Base-by-base conservation (phyloP, 192 early-diverging fungal species). In the Backusella tuberculispora region DNA sequence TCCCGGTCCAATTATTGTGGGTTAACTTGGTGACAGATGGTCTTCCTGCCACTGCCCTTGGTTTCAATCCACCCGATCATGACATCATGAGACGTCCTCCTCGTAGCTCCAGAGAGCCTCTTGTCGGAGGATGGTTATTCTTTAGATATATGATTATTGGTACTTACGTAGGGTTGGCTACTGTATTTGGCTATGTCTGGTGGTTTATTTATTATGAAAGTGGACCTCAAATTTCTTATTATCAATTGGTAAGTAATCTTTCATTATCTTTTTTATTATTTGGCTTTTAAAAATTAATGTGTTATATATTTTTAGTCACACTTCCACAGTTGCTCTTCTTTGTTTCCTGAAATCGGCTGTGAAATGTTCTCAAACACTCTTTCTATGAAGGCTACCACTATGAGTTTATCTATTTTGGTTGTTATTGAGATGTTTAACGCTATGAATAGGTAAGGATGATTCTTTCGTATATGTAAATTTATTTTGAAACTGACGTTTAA, bases 371-470 rank as follows among this genome's bases (percentile, higher is more conserved):
- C 84, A 37, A 94, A 94, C 79, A 72, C 76, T 13, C 86, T 93
- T 83, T 87, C 95, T 14, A 86, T 90, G 66, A 89, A 91, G 78
- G 98, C 98, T 26, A 97, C 97, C 41, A 97, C 98, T 42, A 93
- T 98, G 84, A 95, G 94, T 63, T 86, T 99, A 66, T 96, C 96
- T 29, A 94, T 99, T 74, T 81, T 99, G 63, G 97, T 98, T 15
- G 92, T 93, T 37, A 97, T 99, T 77, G 97, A 99, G 81, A 98
- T 99, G 98, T 92, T 98, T 78, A 98, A 99, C 81, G 97, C 98
- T 64, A 95, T 98, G 85, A 98, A 98, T 85, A 92, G 90, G 81
- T 77, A 74, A 72, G 64, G n/a, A 40, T 29, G 40, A 24, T n/a
- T 9, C 24, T 63, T 37, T 21, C 8, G 38, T 71, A 34, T 14